phyloP scores from a whole-genome alignment of 208 protist genomes.

The Crithidia sp. region DNA sequence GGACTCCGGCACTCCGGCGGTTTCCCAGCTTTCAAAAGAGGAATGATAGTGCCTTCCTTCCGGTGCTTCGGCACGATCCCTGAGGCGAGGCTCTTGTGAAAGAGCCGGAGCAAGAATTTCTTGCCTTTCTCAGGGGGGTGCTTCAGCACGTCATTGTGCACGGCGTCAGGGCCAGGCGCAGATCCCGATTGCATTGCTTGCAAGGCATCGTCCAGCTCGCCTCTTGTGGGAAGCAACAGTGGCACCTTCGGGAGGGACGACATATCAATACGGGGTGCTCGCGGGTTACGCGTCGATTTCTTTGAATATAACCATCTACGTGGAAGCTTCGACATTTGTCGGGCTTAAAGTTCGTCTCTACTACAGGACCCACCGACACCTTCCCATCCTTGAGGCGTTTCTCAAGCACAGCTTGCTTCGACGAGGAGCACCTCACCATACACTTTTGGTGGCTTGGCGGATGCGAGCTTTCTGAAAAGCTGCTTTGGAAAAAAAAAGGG shows the following conservation, averaged over 20 bases:
- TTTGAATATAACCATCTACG: too few relatives aligned
- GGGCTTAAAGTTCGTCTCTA: too few relatives aligned
- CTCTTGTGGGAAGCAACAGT: background rate
- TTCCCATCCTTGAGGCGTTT: too few relatives aligned
- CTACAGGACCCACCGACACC: too few relatives aligned
- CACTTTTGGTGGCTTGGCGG: too few relatives aligned
- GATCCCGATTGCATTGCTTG: background rate
- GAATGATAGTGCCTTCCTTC: slow-evolving; percentile 24
- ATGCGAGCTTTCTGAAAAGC: too few relatives aligned
- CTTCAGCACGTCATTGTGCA: background rate
- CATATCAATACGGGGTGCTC: background rate
- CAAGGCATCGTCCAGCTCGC: background rate
- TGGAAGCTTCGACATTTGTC: too few relatives aligned
- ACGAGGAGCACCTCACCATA: too few relatives aligned
- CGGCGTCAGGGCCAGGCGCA: background rate
- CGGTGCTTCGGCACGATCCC: slow-evolving; percentile 9
- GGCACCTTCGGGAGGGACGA: background rate
- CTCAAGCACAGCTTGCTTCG: too few relatives aligned
- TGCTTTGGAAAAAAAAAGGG: too few relatives aligned
- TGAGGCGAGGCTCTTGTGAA: slow-evolving; percentile 15
- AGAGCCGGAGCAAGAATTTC: slow-evolving; percentile 11
- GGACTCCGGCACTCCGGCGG: slow-evolving; percentile 1
- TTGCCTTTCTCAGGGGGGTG: background rate
- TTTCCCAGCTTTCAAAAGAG: slow-evolving; percentile 29
- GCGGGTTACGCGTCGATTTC: background rate